phyloP scores from a whole-genome alignment of 345 rosid genomes.

The Eucalyptus shirleyi region DNA sequence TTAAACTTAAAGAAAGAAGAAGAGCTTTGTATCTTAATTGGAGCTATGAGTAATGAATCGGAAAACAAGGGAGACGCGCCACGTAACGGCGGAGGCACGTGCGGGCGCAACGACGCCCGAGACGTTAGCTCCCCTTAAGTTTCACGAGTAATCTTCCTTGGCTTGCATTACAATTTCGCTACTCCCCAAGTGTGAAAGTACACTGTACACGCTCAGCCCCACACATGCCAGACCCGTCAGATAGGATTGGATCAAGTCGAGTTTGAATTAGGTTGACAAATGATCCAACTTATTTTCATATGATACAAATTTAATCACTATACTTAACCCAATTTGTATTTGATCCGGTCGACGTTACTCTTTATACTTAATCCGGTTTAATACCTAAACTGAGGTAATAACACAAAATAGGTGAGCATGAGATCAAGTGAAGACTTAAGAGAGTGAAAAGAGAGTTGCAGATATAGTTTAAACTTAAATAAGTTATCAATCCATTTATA shows the following conservation, averaged over 20 bases:
- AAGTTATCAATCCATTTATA: too few species aligned
- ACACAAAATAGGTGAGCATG: fast-evolving
- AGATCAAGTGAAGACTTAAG: too few species aligned
- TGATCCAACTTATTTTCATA: too few species aligned
- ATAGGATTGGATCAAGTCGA: too few species aligned
- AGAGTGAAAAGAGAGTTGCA: too few species aligned
- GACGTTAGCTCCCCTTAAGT: not conserved
- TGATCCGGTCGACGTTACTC: too few species aligned
- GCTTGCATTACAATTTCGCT: not conserved
- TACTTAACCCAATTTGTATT: too few species aligned
- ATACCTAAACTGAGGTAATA: too few species aligned
- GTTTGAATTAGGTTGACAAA: too few species aligned
- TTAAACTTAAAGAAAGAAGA: not conserved
- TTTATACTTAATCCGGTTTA: too few species aligned
- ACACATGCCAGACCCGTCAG: not conserved
- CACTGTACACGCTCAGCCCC: not conserved
- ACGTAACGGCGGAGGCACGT: not conserved
- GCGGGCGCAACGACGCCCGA: not conserved
- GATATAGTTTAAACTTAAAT: too few species aligned
- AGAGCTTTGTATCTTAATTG: not conserved
- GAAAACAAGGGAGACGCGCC: not conserved
- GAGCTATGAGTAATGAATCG: not conserved
- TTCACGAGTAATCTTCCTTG: not conserved
- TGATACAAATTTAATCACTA: too few species aligned
- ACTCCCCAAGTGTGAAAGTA: not conserved